Base-by-base conservation (phyloP, 1,139 yeast genomes). In the Barnettozyma hawaiiensis region DNA sequence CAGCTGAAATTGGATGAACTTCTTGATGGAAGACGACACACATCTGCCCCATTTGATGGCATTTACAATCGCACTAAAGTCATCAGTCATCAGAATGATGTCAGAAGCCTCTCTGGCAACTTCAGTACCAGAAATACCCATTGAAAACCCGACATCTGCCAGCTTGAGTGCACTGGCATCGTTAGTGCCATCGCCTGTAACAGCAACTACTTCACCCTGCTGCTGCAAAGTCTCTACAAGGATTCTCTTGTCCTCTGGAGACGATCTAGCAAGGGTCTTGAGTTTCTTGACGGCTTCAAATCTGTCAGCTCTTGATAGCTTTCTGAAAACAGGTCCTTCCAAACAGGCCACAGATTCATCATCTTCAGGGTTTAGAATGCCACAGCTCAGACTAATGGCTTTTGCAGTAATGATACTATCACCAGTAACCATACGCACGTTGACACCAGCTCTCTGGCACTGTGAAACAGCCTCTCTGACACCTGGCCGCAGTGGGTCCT, bases 11-110 rank as follows among this genome's bases (percentile, higher is more conserved):
- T 90, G 98, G 61, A 92, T 81, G 60, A 92, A 92, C 64, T 92
- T 92, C 64, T 89, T 87, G 59, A 92, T 95, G 2, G 97, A 89
- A 28, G 84, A 82, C 16, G 95, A 85, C 48, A 94, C 98, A 42
- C 97, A 90, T 64, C 99, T 78, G 45, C 99, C 99, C 98, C 98
- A 94, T 66, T 87, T 86, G 59, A 92, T 86, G n/a, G 98, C 99
- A 63, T 87, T 87, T 40, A 92, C 97, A 62, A 92, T 92, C 44
- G 95, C 92, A 9, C 90, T 74, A 59, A 92, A 92, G 67, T 92
- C 95, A 66, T 92, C 98, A 31, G 95, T 89, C 95, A 87, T 87
- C 56, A 87, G 73, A 53, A 87, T 85, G 55, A 87, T 87, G 66
- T 87, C 96, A n/a, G 95, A 84, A 6, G 96, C 96, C 61, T 87